Evolutionary conservation across 2,329 filamentous ascomycete genomes (phyloP), one percentile per base, ranked within the genome.

Genomic region (Colletotrichum melonis): DNA sequence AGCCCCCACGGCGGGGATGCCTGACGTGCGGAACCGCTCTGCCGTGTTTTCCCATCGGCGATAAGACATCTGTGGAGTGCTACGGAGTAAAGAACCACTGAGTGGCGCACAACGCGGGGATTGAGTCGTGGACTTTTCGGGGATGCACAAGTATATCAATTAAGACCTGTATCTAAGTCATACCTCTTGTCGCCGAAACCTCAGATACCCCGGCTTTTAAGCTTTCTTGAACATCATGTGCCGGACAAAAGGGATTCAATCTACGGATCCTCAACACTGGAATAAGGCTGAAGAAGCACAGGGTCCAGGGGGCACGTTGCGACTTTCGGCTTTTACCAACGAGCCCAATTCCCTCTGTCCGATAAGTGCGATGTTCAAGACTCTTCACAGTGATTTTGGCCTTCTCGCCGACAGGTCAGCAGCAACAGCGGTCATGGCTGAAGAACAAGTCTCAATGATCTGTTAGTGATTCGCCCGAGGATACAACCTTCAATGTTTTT

Each of bases 1-100:
- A 42, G 38, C 59, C 35, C 22, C 55, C 30, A 55, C 56, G 56
- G 68, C 68, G 69, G 63, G 69, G 65, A 49, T 58, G 49, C 57
- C 63, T 63, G 69, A 72, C 64, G 69, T 72, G 69, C 64, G 57
- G 49, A 65, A 63, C 58, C 35, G 58, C 49, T 22, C 22, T 58
- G 28, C 35, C 16, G 62, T 68, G 35, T 16, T 26, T 28, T 58
- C 28, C 28, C 16, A 68, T 72, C 69, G 69, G 69, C 58, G 69
- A 68, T 72, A 72, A 72, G 69, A 46, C 28, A 5, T 12, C 22
- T 22, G 42, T 49, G 42, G 42, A 11, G 42, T 46, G 42, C 28
- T 28, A 28, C 28, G 28, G 28, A 28, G 42, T 19, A 6, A n/a
- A 49, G 42, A n/a, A 49, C 19, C 16, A 42, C 38, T 19, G 16